Evolutionary conservation across 1,284 basidiomycete species (phyloP), one percentile per base, ranked within the genome.

Genomic region (Mycena citricolor): DNA sequence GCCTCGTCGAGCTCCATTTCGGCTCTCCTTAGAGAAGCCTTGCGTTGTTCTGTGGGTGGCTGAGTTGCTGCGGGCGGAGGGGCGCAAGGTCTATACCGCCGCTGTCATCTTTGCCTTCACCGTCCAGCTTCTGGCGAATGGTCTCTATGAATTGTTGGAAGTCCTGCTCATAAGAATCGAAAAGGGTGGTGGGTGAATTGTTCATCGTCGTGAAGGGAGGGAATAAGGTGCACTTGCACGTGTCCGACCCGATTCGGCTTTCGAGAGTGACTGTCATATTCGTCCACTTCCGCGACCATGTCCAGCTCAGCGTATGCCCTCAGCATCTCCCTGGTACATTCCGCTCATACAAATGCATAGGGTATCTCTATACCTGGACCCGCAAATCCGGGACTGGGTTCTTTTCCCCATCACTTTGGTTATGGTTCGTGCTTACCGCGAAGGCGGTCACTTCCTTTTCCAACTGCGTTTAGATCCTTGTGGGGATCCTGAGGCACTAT

Each of bases 1-100:
- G 94, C 95, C 68, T 99, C 97, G 61, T 99, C 97, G 3, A 97
- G 73, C 64, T 99, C 95, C 78, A 94, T 92, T 61, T 95, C 90
- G 16, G 92, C 89, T 50, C 90, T 74, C 52, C 94, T 76, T 52
- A 98, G 68, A 3, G 87, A 74, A 0, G 90, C 77, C 65, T 91
- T 93, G 41, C 87, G 79, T 53, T 90, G 83, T 61, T 98, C 94
- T 92, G 57, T 7, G 34, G 16, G 26, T 21, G 26, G 28, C 2
- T 28, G 19, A 51, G n/a, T n/a, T 16, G 12, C 24, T 29, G 20
- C 23, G 8, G 25, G 23, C 32, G 17, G 34, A 14, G 30, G 30
- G 33, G 31, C 24, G 22, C 20, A 38, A 39, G 21, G 61, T 74
- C 57, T n/a, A n/a, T 53, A 83, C 82, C 83, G 56, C 72, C 77